Evolutionary conservation across 2,329 filamentous ascomycete genomes (phyloP).

Genomic region (Drechslera avenae): DNA sequence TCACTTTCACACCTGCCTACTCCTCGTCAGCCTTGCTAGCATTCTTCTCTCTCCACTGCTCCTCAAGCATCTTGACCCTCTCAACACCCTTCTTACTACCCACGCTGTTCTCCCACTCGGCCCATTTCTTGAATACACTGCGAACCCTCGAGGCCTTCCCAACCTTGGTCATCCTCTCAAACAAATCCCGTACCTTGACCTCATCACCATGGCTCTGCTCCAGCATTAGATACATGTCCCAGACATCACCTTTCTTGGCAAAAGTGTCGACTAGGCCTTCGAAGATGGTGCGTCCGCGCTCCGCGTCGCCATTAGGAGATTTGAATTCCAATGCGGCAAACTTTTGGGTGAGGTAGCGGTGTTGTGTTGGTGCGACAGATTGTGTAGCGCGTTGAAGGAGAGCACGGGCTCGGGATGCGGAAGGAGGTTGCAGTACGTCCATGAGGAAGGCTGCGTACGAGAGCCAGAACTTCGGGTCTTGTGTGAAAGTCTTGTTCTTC

Average conservation of each 20-base stretch:
- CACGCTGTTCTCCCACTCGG: constrained; percentile 76
- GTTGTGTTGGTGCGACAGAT: constrained; percentile 71
- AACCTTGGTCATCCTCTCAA: constrained; percentile 72
- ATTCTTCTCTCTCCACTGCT: constrained; percentile 67
- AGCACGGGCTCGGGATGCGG: constrained; percentile 75
- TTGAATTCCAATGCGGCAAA: constrained; percentile 94
- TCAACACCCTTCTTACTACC: constrained; percentile 73
- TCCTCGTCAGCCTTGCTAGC: constrained; percentile 21
- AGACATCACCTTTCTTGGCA: constrained; percentile 88
- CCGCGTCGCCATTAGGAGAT: constrained; percentile 78
- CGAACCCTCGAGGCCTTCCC: constrained; percentile 83
- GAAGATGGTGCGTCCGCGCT: constrained; percentile 93
- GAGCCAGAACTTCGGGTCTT: constrained; percentile 80
- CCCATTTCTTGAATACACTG: constrained; percentile 91
- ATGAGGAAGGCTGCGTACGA: constrained; percentile 96
- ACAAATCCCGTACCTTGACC: constrained; percentile 73
- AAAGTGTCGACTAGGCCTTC: constrained; percentile 83
- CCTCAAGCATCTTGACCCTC: constrained; percentile 71
- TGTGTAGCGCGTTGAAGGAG: constrained; percentile 85
- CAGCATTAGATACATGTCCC: constrained; percentile 89
- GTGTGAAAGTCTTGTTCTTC: constrained; percentile 82
- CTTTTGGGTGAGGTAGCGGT: constrained; percentile 78
- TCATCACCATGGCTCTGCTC: constrained; percentile 66
- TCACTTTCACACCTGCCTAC: neutral
- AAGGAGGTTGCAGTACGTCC: constrained; percentile 70